Conservation (phyloP, 2,329 filamentous ascomycete species). For the Pseudocercospora cruenta region DNA sequence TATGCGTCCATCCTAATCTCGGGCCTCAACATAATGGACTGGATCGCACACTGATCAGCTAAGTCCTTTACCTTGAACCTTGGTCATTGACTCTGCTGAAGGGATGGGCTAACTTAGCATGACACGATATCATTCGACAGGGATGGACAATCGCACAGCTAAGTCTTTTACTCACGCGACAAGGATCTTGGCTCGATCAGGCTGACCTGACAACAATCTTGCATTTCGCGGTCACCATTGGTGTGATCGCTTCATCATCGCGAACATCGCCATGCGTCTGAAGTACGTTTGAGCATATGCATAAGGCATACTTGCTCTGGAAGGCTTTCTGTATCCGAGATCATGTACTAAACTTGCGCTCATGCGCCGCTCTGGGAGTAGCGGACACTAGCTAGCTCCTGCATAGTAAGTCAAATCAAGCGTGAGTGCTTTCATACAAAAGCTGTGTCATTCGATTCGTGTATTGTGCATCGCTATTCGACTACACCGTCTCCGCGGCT, state of each 20-base stretch:
- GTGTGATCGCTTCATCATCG: neutral
- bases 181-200: neutral
- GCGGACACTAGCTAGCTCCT: constrained; percentile 10
- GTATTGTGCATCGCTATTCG: neutral
- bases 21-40: neutral
- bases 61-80: neutral
- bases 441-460: neutral
- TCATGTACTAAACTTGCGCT: neutral
- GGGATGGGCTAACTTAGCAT: neutral
- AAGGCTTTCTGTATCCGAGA: neutral
- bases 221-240: neutral
- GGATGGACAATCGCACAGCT: neutral
- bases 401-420: constrained; percentile 13
- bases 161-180: neutral
- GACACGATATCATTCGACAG: neutral
- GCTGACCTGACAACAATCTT: neutral
- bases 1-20: no score
- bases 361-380: constrained; percentile 10
- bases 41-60: neutral
- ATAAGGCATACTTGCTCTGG: neutral
- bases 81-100: neutral
- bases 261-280: neutral
- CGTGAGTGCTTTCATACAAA: constrained; percentile 11
- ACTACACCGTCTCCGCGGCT: neutral
- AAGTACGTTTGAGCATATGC: neutral